These are phyloP conservation scores for Stylosanthes scabra DNA, from an alignment of 331 rosid species.

Conservation along the genomic window DNA sequence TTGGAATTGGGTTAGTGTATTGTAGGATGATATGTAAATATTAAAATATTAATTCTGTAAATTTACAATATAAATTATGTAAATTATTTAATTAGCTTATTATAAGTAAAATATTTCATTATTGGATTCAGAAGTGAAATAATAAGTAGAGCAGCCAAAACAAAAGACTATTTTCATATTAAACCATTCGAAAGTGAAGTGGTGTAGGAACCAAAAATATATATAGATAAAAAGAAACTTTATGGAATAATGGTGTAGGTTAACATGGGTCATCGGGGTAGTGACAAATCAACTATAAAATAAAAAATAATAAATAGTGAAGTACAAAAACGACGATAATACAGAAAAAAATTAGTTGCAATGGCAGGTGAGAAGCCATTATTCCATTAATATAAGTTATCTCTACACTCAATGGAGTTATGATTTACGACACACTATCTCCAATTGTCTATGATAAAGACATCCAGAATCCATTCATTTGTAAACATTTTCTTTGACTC, in stretches of 20 bases:
- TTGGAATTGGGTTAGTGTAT: no score
- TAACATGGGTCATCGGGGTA: conserved; percentile 13
- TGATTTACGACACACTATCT: not conserved
- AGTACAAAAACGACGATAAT: not conserved
- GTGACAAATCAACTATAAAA: conserved; percentile 28
- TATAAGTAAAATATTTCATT: no score
- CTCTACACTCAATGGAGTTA: not conserved
- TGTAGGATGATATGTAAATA: no score
- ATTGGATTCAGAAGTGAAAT: no score
- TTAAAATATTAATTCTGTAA: no score
- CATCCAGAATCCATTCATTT: not conserved
- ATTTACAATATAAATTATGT: no score
- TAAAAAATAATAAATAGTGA: conserved; percentile 3
- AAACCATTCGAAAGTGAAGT: not conserved
- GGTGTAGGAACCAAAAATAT: not conserved
- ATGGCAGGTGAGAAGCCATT: conserved; percentile 32
- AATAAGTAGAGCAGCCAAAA: no score
- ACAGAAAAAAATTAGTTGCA: not conserved
- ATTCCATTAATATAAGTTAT: not conserved
- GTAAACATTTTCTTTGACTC: not conserved
- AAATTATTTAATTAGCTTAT: no score
- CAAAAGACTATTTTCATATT: no score
- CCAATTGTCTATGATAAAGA: not conserved
- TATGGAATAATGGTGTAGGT: conserved; percentile 19
- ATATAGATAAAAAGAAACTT: not conserved